These are phyloP conservation scores for Daldinia vernicosa DNA, from an alignment of 495 filamentous ascomycete species.

Conservation along the genomic window DNA sequence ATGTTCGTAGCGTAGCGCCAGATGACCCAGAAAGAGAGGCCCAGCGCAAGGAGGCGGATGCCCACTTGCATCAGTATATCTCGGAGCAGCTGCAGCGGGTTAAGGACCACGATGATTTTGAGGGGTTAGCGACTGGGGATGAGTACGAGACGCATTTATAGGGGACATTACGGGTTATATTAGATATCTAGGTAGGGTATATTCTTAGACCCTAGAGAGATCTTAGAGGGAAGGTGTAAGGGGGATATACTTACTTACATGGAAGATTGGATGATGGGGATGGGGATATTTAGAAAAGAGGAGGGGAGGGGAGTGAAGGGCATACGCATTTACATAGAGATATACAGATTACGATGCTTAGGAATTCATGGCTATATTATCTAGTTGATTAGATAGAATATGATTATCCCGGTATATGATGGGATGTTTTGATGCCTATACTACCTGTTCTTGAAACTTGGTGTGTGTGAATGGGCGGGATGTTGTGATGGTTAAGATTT, in stretches of 20 bases:
- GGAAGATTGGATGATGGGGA: not conserved
- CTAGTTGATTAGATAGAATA: not conserved
- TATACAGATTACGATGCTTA: constrained; percentile 22
- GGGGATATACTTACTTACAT: not conserved
- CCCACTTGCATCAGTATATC: constrained; percentile 75
- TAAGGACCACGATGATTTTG: constrained; percentile 47
- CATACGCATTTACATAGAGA: constrained; percentile 23
- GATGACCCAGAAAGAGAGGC: constrained; percentile 50
- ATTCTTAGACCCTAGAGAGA: not conserved
- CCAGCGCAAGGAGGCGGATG: constrained; percentile 64
- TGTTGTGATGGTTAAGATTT: too few species aligned
- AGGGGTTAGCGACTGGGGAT: constrained; percentile 51
- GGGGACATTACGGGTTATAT: constrained; percentile 8
- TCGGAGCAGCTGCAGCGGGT: constrained; percentile 73
- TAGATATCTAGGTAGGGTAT: too few species aligned
- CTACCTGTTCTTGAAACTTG: too few species aligned
- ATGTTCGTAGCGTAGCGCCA: constrained; percentile 44
- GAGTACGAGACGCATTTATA: constrained; percentile 62
- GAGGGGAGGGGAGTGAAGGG: not conserved
- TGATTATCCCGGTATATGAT: not conserved
- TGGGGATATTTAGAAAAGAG: constrained; percentile 5
- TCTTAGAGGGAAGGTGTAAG: not conserved
- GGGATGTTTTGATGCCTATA: not conserved
- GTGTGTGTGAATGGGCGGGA: too few species aligned
- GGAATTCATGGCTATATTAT: not conserved